These are phyloP conservation scores for Aspergillus homomorphus DNA, from an alignment of 495 filamentous ascomycete species.

Conservation along the genomic window DNA sequence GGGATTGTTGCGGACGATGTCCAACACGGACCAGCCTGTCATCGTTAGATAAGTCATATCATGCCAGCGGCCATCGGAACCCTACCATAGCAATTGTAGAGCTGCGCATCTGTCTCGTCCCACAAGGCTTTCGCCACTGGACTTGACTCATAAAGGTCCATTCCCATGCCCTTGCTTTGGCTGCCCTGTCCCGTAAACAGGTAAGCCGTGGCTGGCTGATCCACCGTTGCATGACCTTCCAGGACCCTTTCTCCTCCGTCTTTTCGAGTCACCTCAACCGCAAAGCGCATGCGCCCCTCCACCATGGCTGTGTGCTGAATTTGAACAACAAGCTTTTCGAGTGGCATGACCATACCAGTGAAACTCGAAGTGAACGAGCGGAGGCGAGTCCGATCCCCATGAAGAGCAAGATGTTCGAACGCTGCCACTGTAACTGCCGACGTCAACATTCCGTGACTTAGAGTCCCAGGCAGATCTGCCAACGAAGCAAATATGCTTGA, in stretches of 20 bases:
- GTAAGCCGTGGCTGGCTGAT: slow-evolving; percentile 38
- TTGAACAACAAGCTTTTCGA: slow-evolving; percentile 29
- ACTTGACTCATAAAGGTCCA: slow-evolving; percentile 37
- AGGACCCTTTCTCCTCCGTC: slow-evolving; percentile 30
- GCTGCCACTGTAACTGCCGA: slow-evolving; percentile 19
- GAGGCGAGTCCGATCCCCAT: slow-evolving; percentile 19
- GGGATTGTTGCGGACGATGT: slow-evolving; percentile 41
- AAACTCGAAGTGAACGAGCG: slow-evolving; percentile 29
- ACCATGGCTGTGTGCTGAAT: slow-evolving; percentile 36
- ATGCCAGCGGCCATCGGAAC: neutral
- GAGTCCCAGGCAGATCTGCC: slow-evolving; percentile 29
- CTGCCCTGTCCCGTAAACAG: slow-evolving; percentile 46
- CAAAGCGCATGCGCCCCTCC: slow-evolving; percentile 31
- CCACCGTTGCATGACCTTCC: slow-evolving; percentile 32
- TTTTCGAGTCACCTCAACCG: slow-evolving; percentile 24
- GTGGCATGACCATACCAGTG: slow-evolving; percentile 34
- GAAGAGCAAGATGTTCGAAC: slow-evolving; percentile 19
- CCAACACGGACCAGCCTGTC: slow-evolving; percentile 34
- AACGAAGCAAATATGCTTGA: slow-evolving; percentile 29
- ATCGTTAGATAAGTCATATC: neutral
- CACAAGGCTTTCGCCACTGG: slow-evolving; percentile 32
- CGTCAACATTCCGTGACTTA: slow-evolving; percentile 40
- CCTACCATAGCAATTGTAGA: slow-evolving; percentile 37
- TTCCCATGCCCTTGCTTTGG: slow-evolving; percentile 41
- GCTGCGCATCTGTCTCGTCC: slow-evolving; percentile 36